Evolutionary conservation across 768 basidiomycete genomes (phyloP), one percentile per base, ranked within the genome.

Genomic region (Multifurca ochricompacta): DNA sequence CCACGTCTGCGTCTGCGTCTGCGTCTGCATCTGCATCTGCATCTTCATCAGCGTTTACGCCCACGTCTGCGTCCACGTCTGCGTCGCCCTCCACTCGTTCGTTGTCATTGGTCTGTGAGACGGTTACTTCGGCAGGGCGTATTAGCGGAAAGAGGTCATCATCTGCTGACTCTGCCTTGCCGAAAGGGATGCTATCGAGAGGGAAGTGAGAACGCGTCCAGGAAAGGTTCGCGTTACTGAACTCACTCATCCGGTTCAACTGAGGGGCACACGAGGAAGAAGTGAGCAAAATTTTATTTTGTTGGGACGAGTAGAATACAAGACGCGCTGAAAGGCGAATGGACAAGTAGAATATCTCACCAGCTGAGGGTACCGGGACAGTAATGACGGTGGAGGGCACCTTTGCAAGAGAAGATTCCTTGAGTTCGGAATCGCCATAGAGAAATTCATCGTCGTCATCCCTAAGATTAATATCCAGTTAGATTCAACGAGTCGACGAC

Each of bases 291-390:
- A 59, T 49, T 59, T 52, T 53, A 55, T 51, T 51, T 46, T 34
- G 53, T 54, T 19, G 36, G 21, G 32, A 54, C 53, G 56, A 50
- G 59, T 61, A 61, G 58, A 45, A 45, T 61, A 61, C 60, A 61
- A 42, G 36, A 42, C 4, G 45, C 35, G 39, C n/a, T 48, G 28
- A 30, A 6, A 42, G 46, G 32, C 35, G 16, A 30, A 18, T 21
- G 42, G 28, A 44, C 13, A 34, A 48, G 41, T 48, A 48, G 47
- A 27, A 34, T 32, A 6, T 48, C 59, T 59, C 56, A 59, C 59
- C 59, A 1, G 49, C 8, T 37, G 56, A 30, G 39, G 56, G 31
- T 65, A 65, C 82, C 80, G 28, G 77, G 67, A 55, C 75, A 68
- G n/a, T 73, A 70, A 59, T 16, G 30, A 49, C 39, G 41, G 39